Evolutionary conservation across 1,284 basidiomycete species (phyloP), one percentile per base, ranked within the genome.

Genomic region (Ganoderma boninense): DNA sequence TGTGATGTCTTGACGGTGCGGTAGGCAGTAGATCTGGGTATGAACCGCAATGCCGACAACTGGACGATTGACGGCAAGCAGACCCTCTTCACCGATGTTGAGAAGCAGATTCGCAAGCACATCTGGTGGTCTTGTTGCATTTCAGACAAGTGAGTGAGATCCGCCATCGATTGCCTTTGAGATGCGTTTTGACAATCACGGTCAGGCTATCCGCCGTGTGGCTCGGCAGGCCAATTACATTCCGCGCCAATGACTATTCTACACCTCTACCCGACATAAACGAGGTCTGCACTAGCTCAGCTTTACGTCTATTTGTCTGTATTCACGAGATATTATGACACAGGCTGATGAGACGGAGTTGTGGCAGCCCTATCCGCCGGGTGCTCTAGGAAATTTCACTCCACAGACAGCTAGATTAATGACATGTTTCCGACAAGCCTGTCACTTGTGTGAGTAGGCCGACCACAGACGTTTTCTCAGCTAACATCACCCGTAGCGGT

Each of bases 91-190:
- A 87, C 88, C 6, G 80, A 85, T n/a, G 86, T 90, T 75, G 95
- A 96, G 80, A 91, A 90, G 65, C 91, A 95, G 79, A 89, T 87
- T 7, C 86, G 95, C 71, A 89, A 91, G 71, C 91, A 94, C 69
- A 91, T 95, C 62, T 96, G 95, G 95, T 95, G 93, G 91, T 85
- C 87, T 29, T 95, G 93, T 77, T 87, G 90, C 76, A 84, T 92
- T 54, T 87, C 90, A 66, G 95, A 96, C 78, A 88, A 90, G 92
- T 93, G 77, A 64, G 86, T 79, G 13, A 18, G 29, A n/a, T 8
- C 62, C 5, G 18, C 20, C 4, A 35, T 10, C 20, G 8, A 38
- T 11, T 13, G 32, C 35, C 54, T 26, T 5, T 54, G 26, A 20
- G 13, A 26, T 59, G 7, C 13, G 61, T 67, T 10, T 62, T 71